Percentiles rank a stretch among this genome's conserved stretches.
Evolutionary conservation across 805 yeast genomes (phyloP).

Genomic region (Tanozyma kutaoensis): DNA sequence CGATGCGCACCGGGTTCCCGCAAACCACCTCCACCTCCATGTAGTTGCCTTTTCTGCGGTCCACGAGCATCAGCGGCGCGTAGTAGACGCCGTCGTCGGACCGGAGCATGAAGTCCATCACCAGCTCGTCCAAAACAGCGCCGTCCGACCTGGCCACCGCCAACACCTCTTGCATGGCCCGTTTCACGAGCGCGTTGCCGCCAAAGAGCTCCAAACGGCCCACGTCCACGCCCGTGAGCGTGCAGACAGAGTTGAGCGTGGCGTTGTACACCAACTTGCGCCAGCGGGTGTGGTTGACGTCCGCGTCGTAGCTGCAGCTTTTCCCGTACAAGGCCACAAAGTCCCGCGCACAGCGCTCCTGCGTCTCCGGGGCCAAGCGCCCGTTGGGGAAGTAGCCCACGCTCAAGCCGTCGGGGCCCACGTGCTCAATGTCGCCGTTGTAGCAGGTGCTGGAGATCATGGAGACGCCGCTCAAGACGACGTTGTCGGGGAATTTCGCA

Average conservation of each 20-base stretch:
- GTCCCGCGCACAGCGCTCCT: constrained; percentile 21
- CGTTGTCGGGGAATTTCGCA: constrained; percentile 16
- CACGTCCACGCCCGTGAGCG: constrained; percentile 45
- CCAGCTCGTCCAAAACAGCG: constrained; percentile 7
- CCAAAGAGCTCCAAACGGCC: constrained; percentile 27
- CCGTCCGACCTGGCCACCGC: constrained; percentile 13
- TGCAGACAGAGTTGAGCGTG: constrained; percentile 47
- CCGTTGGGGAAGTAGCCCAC: constrained; percentile 40
- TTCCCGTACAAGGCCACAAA: constrained; percentile 34
- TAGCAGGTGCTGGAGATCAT: constrained; percentile 21
- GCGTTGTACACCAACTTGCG: constrained; percentile 60
- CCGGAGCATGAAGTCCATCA: constrained; percentile 10
- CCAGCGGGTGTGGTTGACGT: constrained; percentile 45
- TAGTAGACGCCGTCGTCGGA: constrained; percentile 27
- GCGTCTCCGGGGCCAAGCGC: constrained; percentile 14
- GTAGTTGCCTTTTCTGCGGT: constrained; percentile 48
- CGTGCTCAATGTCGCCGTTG: constrained; percentile 35
- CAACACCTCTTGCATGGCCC: constrained; percentile 10
- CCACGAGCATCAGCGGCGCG: constrained; percentile 66
- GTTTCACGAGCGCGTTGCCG: constrained; percentile 8
- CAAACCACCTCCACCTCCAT: constrained; percentile 62
- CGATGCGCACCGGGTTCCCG: constrained; percentile 51
- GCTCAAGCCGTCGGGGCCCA: constrained; percentile 32
- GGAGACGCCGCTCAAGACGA: constrained; percentile 23
- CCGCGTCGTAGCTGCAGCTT: constrained; percentile 21